phyloP scores from a whole-genome alignment of 768 basidiomycete genomes.

The Tricholoma sp. region DNA sequence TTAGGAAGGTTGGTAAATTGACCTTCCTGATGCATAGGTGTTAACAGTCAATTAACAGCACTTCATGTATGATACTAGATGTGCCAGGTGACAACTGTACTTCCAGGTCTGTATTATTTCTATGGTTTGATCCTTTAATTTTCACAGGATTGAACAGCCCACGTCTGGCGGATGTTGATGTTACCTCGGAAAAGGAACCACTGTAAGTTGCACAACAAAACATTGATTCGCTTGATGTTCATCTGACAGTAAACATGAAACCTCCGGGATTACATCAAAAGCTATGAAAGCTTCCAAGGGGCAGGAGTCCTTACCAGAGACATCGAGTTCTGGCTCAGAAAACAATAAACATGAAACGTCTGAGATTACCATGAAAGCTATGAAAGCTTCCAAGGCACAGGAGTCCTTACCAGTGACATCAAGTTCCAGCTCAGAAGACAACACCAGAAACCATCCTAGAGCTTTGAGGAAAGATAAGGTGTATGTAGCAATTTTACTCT shows the following conservation, averaged over 20 bases:
- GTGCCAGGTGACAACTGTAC: not conserved
- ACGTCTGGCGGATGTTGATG: not conserved
- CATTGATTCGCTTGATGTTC: not conserved
- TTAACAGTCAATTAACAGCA: too few relatives aligned
- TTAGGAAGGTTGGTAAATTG: too few relatives aligned
- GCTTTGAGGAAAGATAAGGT: not conserved
- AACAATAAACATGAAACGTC: not conserved
- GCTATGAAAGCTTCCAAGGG: not conserved
- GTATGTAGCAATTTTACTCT: not conserved
- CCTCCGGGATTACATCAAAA: not conserved
- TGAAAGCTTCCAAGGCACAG: not conserved
- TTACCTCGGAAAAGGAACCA: not conserved
- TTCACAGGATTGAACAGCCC: not conserved
- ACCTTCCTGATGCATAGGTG: too few relatives aligned
- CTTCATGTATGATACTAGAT: too few relatives aligned
- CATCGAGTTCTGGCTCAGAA: not conserved
- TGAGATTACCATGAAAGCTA: not conserved
- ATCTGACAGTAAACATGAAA: not conserved
- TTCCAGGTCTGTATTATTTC: not conserved
- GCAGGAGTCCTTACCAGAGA: not conserved
- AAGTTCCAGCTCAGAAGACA: not conserved
- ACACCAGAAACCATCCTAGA: not conserved
- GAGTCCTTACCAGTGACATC: not conserved
- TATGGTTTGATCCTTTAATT: not conserved
- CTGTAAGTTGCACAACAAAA: not conserved